Evolutionary conservation across 106 monocot genomes (phyloP), one percentile per base, ranked within the genome.

Genomic region (Dendrobium chrysotoxum): DNA sequence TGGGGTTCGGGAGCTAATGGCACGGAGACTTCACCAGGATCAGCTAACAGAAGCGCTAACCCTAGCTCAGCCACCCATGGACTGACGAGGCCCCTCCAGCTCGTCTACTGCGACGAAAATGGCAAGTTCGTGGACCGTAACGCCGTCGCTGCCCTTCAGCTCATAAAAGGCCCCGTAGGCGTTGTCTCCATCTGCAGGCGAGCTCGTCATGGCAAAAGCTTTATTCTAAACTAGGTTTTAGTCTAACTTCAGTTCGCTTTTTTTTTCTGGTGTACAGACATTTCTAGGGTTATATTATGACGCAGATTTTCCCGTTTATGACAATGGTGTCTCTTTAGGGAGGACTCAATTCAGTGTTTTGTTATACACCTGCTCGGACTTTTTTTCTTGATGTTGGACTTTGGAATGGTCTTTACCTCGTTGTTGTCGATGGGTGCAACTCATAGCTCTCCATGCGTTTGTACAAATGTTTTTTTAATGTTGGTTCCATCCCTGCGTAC

Each of bases 61-160:
- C 79, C 81, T 30, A 26, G 61, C 40, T 75, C 85, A 1, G 35
- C 79, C 12, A 41, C 79, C 15, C 40, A 79, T 17, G 93, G 92
- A 0, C 90, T 89, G 5, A 88, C 88, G 72, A 78, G 94, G 82
- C 90, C 93, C 7, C 81, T 93, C n/a, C 86, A 88, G 13, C 83
- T 93, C 8, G 93, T 90, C 1, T 93, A 93, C 86, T 85, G 86
- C 72, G 93, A 93, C 80, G 90, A 90, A 41, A 90, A 86, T 54
- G 93, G 93, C 9, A 92, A 88, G 89, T 97, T 97, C 83, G 79
- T 97, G 97, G 94, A 92, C 79, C 86, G 92, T 5, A 94, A 97
- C 84, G 97, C 97, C n/a, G 94, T 94, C 58, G 89, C 92, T 21
- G 80, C 90, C 7, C 89, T 97, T 13, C 94, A 97, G 83, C 85